Percentiles rank a stretch among this genome's conserved stretches.
phyloP scores from a whole-genome alignment of 106 monocot species.

The Dendrobium huoshanense region DNA sequence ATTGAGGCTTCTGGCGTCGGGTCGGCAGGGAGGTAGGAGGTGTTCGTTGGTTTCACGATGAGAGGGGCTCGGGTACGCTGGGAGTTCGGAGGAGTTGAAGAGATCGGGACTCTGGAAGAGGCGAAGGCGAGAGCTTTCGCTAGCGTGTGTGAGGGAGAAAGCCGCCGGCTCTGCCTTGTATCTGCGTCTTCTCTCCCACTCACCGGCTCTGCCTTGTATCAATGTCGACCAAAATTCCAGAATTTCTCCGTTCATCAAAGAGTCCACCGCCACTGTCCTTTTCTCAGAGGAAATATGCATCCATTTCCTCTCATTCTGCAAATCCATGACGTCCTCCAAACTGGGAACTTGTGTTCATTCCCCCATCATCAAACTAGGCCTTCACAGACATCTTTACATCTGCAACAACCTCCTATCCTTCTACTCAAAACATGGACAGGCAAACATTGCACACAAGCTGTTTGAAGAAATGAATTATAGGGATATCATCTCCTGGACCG shows the following conservation, averaged over 20 bases:
- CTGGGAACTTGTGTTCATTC: constrained; percentile 29
- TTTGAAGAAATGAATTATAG: constrained; percentile 53
- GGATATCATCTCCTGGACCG: constrained; percentile 73
- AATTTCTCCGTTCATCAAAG: neutral
- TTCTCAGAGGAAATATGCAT: constrained; percentile 22
- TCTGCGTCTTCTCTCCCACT: neutral
- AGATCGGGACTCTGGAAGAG: no score
- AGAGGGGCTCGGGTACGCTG: no score
- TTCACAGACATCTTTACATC: constrained; percentile 26
- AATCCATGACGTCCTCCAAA: constrained; percentile 5
- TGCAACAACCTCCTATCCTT: constrained; percentile 46
- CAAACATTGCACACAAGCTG: constrained; percentile 32
- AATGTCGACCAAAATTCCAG: neutral
- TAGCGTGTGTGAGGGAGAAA: no score
- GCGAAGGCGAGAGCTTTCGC: no score
- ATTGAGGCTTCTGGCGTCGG: no score
- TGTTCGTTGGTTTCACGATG: no score
- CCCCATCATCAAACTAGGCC: constrained; percentile 48
- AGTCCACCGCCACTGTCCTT: neutral
- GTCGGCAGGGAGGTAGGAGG: no score
- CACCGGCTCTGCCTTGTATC: neutral
- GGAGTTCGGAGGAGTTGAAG: no score
- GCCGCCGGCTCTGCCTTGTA: no score
- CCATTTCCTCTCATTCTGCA: constrained; percentile 31
- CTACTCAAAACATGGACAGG: constrained; percentile 26